Evolutionary conservation across 1,284 basidiomycete species (phyloP).

Genomic region (Moesziomyces aphidis): DNA sequence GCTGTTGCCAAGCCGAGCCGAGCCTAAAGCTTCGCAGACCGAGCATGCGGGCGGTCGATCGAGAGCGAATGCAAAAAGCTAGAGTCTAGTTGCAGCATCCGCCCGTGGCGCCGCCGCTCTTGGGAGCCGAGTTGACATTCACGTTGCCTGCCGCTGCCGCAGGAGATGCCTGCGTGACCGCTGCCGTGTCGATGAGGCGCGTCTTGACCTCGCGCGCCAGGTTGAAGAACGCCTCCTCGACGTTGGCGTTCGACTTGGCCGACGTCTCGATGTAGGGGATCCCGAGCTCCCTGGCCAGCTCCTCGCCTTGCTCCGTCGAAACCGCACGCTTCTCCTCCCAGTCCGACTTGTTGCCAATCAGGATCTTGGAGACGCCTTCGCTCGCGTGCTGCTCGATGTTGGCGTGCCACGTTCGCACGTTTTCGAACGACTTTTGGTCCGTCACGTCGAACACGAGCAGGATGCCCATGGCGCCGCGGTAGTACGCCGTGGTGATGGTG

Average conservation of each 20-base stretch:
- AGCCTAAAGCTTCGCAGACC: not conserved
- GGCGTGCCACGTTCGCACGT: constrained; percentile 98
- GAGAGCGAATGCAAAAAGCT: no score
- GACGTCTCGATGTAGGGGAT: constrained; percentile 98
- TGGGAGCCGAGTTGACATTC: constrained; percentile 48
- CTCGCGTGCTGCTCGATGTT: constrained; percentile 99
- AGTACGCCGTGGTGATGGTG: constrained; percentile 99
- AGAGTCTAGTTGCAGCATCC: constrained; percentile 34
- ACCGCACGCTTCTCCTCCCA: constrained; percentile 97
- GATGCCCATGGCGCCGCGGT: constrained; percentile 99
- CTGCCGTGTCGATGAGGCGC: constrained; percentile 81
- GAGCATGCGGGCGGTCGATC: not conserved
- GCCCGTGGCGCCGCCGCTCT: constrained; percentile 27
- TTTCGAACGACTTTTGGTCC: constrained; percentile 96
- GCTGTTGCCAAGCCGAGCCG: not conserved
- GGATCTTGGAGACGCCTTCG: constrained; percentile 98
- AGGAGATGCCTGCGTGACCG: constrained; percentile 37
- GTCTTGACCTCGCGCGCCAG: constrained; percentile 85
- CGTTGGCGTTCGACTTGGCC: constrained; percentile 96
- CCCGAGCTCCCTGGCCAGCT: constrained; percentile 87
- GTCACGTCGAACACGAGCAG: constrained; percentile 98
- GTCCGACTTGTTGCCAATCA: constrained; percentile 99
- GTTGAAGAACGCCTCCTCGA: constrained; percentile 98
- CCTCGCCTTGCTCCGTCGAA: constrained; percentile 78
- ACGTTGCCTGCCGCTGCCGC: constrained; percentile 44